Base-by-base conservation (phyloP, 108 stramenopile species). In the Cyclotella baltica region DNA sequence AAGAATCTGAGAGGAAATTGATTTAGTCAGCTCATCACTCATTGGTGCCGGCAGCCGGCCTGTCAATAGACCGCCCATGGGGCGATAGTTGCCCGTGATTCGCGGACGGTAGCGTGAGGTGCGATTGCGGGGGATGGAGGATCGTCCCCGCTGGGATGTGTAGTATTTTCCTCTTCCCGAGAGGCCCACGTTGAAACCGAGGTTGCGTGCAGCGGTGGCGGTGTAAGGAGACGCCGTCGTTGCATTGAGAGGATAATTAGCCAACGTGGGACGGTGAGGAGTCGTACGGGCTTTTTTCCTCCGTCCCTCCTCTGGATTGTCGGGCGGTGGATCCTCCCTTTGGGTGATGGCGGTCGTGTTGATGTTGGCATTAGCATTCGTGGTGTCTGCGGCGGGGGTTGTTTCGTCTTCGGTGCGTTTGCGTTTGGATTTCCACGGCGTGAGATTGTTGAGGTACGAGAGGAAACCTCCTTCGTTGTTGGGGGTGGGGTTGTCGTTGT, bases 241-340 rank as follows among this genome's bases (percentile, higher is more conserved):
- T n/a, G n/a, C n/a, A n/a, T n/a, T n/a, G n/a, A n/a, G n/a, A n/a
- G n/a, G n/a, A n/a, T n/a, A n/a, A n/a, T n/a, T n/a, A n/a, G n/a
- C n/a, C n/a, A n/a, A n/a, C n/a, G n/a, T n/a, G n/a, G n/a, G n/a
- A n/a, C n/a, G n/a, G n/a, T n/a, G n/a, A n/a, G n/a, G n/a, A n/a
- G n/a, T n/a, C n/a, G n/a, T n/a, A n/a, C n/a, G n/a, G n/a, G n/a
- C n/a, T n/a, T n/a, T n/a, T n/a, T n/a, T n/a, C n/a, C n/a, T n/a
- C 47, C 47, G n/a, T 48, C 6, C 19, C 6, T n/a, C 47, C 47
- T 16, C 47, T 29, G 30, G 51, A 61, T 72, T 6, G 73, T 80
- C 3, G 78, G 72, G 52, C 78, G 72, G 1, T 72, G 57, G 57
- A 71, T 80, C 66, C 72, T 80, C 1, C 63, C 43, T 59, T 80